These are phyloP conservation scores for Suillus paluster DNA, from an alignment of 768 basidiomycete genomes.

Conservation along the genomic window DNA sequence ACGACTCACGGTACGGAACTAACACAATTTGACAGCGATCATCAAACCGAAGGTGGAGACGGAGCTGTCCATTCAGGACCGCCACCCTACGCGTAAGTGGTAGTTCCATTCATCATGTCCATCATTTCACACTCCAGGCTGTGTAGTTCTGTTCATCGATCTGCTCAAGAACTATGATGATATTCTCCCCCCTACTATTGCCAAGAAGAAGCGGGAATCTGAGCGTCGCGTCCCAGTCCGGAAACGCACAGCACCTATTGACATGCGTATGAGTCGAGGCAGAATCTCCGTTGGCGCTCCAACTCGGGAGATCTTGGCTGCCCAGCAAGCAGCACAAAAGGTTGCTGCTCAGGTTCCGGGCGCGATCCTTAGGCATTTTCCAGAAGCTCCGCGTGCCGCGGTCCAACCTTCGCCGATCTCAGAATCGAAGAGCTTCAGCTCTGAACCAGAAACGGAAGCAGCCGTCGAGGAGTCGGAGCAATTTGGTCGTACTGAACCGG, in stretches of 20 bases:
- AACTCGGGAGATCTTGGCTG: slow-evolving; percentile 69
- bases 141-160: slow-evolving; percentile 80
- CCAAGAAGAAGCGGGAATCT: slow-evolving; percentile 85
- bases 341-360: slow-evolving; percentile 41
- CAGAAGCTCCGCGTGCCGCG: slow-evolving; percentile 17
- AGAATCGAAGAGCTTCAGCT: slow-evolving; percentile 17
- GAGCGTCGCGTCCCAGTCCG: slow-evolving; percentile 83
- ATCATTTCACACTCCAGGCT: neutral
- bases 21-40: slow-evolving; percentile 53
- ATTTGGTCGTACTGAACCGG: slow-evolving; percentile 36
- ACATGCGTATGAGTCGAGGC: slow-evolving; percentile 85
- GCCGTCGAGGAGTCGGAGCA: slow-evolving; percentile 11
- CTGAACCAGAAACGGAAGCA: slow-evolving; percentile 22
- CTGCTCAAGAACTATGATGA: slow-evolving; percentile 75
- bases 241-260: slow-evolving; percentile 86
- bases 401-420: slow-evolving; percentile 26
- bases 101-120: neutral
- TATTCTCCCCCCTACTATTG: slow-evolving; percentile 81
- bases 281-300: slow-evolving; percentile 75
- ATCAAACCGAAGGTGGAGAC: slow-evolving; percentile 83
- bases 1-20: neutral
- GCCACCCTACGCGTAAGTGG: slow-evolving; percentile 75
- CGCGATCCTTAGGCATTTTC: slow-evolving; percentile 17
- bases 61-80: slow-evolving; percentile 88
- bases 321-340: slow-evolving; percentile 67